phyloP scores from a whole-genome alignment of 192 early-diverging fungal genomes.

The Backusella sp. region DNA sequence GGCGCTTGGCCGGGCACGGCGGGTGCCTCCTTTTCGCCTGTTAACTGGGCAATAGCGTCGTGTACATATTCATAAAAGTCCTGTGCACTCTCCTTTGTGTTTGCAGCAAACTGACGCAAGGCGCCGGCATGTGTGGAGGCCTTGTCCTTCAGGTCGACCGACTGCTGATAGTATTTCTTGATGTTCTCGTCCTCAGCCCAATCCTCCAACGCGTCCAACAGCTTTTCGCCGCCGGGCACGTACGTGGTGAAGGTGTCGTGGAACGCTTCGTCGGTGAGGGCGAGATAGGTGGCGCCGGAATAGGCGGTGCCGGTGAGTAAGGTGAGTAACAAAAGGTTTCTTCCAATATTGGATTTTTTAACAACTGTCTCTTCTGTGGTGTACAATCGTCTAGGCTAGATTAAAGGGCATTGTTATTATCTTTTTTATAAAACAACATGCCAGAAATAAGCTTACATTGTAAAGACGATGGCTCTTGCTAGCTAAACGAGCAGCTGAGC shows the following conservation, averaged over 20 bases:
- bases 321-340: conserved; percentile 19
- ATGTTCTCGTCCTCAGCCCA: conserved; percentile 33
- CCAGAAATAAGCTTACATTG: not conserved
- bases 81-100: conserved; percentile 17
- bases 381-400: conserved; percentile 5
- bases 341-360: conserved; percentile 7
- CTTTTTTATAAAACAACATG: too few species aligned
- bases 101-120: not conserved
- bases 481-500: conserved; percentile 8
- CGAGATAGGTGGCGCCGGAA: conserved; percentile 48
- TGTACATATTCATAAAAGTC: conserved; percentile 36
- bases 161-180: conserved; percentile 17
- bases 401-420: not conserved
- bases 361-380: not conserved
- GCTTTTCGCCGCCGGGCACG: conserved; percentile 58
- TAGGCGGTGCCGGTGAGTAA: conserved; percentile 40
- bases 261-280: conserved; percentile 53
- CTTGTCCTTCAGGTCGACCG: conserved; percentile 13
- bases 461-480: not conserved
- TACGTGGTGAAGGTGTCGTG: conserved; percentile 56
- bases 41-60: conserved; percentile 31
- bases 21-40: conserved; percentile 17
- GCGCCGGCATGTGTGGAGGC: conserved; percentile 40
- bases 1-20: conserved; percentile 5
- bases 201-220: conserved; percentile 51